Percentiles rank a stretch among this genome's conserved stretches.
Evolutionary conservation across 2,329 filamentous ascomycete genomes (phyloP).

Genomic region (Podosphaera xanthii): DNA sequence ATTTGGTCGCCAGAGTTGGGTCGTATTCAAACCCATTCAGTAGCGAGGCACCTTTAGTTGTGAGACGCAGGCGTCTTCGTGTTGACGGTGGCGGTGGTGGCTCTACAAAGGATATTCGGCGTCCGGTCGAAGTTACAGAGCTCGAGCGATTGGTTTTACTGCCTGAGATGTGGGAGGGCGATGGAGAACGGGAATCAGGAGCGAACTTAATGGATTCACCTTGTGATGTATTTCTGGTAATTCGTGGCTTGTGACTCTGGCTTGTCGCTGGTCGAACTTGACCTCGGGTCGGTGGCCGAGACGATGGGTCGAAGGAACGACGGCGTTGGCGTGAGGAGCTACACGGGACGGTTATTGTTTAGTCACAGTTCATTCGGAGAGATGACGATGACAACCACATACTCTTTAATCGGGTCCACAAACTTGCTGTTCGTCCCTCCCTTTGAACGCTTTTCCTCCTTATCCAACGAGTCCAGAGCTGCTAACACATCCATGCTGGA

Average conservation of each 20-base stretch:
- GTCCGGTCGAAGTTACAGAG: conserved; percentile 6
- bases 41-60: conserved; percentile 7
- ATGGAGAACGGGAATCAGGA: not conserved
- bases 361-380: not conserved
- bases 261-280: not conserved
- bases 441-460: not conserved
- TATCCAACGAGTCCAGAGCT: not conserved
- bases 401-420: conserved; percentile 1
- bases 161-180: not conserved
- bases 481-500: conserved; percentile 1
- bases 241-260: not conserved
- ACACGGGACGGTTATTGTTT: not conserved
- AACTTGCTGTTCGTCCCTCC: conserved; percentile 1
- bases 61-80: conserved; percentile 8
- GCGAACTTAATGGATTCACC: not conserved
- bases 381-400: not conserved
- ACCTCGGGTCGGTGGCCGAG: not conserved
- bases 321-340: not conserved
- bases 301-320: not conserved
- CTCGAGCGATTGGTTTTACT: conserved; percentile 5
- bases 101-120: conserved; percentile 11
- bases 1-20: conserved; percentile 8
- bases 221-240: not conserved
- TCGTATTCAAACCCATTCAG: conserved; percentile 10
- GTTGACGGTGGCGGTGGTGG: conserved; percentile 5